A percentile compares a stretch with the other conserved stretches of the same genome.
Conservation (phyloP, 441 rosid species). For the Aquilaria agallochum region DNA sequence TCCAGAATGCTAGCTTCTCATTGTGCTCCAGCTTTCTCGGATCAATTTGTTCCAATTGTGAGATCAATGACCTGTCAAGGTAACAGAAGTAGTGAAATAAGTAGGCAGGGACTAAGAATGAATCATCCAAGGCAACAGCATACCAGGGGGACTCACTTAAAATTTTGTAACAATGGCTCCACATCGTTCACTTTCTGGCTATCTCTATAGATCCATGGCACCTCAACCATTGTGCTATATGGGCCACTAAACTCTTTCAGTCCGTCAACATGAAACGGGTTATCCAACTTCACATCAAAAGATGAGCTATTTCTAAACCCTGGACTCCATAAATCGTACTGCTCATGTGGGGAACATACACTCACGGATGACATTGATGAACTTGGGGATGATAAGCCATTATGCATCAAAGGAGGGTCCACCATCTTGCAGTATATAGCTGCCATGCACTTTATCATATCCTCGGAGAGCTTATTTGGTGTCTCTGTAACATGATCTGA, state of each 20-base stretch:
- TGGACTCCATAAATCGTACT: slow-evolving; percentile 79
- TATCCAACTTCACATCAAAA: slow-evolving; percentile 71
- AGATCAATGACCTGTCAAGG: slow-evolving; percentile 55
- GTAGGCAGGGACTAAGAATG: no score
- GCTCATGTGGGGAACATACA: slow-evolving; percentile 73
- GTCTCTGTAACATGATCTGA: slow-evolving; percentile 88
- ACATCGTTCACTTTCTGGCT: slow-evolving; percentile 71
- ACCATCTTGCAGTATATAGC: slow-evolving; percentile 83
- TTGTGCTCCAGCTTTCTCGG: slow-evolving; percentile 74
- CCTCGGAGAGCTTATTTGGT: slow-evolving; percentile 87
- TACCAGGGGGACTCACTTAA: slow-evolving; percentile 49
- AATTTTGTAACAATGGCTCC: slow-evolving; percentile 70
- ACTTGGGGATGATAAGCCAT: slow-evolving; percentile 65
- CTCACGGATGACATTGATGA: slow-evolving; percentile 66
- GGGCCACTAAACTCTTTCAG: slow-evolving; percentile 90
- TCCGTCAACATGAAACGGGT: slow-evolving; percentile 80
- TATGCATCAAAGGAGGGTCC: slow-evolving; percentile 61
- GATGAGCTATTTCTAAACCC: slow-evolving; percentile 74
- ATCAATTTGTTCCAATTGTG: slow-evolving; percentile 70
- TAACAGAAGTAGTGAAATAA: neutral
- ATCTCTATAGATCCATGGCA: slow-evolving; percentile 73
- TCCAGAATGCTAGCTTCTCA: slow-evolving; percentile 96
- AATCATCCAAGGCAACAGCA: neutral
- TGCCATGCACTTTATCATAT: slow-evolving; percentile 90
- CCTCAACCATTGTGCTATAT: slow-evolving; percentile 79